These are phyloP conservation scores for Leishmania tropica DNA, from an alignment of 208 protist genomes.

Conservation along the genomic window DNA sequence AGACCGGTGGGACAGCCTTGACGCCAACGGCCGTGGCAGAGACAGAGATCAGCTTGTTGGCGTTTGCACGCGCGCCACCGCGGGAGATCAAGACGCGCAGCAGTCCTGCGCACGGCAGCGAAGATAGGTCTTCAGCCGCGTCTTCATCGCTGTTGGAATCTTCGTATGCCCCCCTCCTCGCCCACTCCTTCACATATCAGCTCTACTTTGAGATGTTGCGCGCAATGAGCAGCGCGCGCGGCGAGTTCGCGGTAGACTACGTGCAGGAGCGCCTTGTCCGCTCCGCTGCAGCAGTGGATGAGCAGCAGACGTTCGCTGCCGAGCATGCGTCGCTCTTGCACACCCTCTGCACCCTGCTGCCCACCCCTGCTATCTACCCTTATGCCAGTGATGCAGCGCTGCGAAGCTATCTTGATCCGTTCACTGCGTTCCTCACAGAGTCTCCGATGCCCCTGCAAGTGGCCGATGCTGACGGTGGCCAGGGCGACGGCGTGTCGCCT, in stretches of 20 bases:
- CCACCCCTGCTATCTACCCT: conserved; percentile 74
- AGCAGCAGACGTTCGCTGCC: conserved; percentile 33
- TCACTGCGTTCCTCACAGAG: conserved; percentile 57
- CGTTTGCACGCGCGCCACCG: conserved; percentile 26
- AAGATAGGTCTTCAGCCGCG: not conserved
- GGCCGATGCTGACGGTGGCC: not conserved
- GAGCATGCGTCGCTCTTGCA: conserved; percentile 81
- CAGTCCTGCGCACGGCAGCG: not conserved
- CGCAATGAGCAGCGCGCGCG: conserved; percentile 59
- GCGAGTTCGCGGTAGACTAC: conserved; percentile 52
- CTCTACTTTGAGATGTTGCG: conserved; percentile 65
- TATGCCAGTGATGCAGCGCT: conserved; percentile 71
- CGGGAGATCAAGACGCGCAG: not conserved
- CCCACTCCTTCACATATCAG: conserved; percentile 70
- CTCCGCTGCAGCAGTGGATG: conserved; percentile 24
- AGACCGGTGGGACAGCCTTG: not conserved
- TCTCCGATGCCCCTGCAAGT: not conserved
- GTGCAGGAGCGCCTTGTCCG: conserved; percentile 52
- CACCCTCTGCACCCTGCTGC: conserved; percentile 56
- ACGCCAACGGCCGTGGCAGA: not conserved
- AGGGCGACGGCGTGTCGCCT: not conserved
- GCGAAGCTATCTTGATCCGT: conserved; percentile 48
- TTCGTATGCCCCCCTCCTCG: conserved; percentile 11
- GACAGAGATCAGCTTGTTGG: not conserved
- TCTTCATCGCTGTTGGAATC: conserved; percentile 4